These are phyloP conservation scores for Aspergillus oerlinghausenensis DNA, from an alignment of 2,329 filamentous ascomycete species.

Conservation along the genomic window DNA sequence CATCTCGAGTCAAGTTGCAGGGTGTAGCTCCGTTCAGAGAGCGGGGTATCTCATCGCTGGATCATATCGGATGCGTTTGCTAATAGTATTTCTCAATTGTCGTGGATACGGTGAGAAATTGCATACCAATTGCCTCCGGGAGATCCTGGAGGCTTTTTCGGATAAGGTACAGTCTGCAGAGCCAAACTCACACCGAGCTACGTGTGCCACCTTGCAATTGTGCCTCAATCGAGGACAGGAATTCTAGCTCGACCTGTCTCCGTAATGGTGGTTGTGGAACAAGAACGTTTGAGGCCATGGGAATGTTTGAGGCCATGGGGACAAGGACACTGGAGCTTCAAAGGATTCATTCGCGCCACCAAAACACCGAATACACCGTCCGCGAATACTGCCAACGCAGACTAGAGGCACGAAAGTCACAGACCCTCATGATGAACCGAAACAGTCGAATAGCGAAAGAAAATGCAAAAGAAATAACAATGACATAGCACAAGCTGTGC, in stretches of 20 bases:
- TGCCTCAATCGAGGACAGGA: not conserved
- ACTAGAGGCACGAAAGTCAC: slow-evolving; percentile 15
- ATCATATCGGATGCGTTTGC: not conserved
- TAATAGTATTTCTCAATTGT: not conserved
- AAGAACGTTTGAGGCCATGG: not conserved
- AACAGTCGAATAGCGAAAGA: slow-evolving; percentile 18
- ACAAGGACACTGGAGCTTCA: slow-evolving; percentile 12
- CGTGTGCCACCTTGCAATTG: too few species aligned
- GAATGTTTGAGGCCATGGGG: not conserved
- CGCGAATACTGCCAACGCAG: slow-evolving; percentile 23
- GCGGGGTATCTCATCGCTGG: not conserved
- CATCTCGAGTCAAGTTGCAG: not conserved
- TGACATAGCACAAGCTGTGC: slow-evolving; percentile 9
- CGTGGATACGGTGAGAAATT: not conserved
- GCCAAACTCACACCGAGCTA: not conserved
- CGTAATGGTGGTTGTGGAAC: not conserved
- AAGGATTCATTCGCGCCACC: slow-evolving; percentile 25
- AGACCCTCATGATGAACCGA: slow-evolving; percentile 21
- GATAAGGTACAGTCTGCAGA: not conserved
- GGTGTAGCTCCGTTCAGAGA: not conserved
- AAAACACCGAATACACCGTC: slow-evolving; percentile 29
- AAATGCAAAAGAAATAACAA: slow-evolving; percentile 21
- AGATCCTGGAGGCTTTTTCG: not conserved
- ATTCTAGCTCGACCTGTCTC: not conserved
- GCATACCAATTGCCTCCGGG: not conserved